Evolutionary conservation across 1,284 basidiomycete genomes (phyloP), one percentile per base, ranked within the genome.

Genomic region (Mixia osmundae): DNA sequence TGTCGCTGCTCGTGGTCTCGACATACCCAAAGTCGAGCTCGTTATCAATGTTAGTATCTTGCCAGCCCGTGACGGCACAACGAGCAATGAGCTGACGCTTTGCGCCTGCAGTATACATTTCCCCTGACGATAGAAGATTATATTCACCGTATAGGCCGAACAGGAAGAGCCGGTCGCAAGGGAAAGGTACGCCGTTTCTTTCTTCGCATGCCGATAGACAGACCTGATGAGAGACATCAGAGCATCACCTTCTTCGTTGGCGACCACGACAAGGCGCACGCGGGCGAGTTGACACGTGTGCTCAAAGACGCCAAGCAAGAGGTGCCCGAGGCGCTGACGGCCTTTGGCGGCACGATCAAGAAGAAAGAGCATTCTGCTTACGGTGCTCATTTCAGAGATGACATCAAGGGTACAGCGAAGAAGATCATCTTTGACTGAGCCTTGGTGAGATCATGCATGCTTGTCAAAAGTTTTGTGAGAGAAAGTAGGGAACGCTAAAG

Each of bases 301-400:
- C 64, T 97, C 37, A 65, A 76, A 40, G 91, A 97, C 53, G 76
- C 77, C 21, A 79, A 77, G 16, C 83, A 62, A 30, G 57, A 59
- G 20, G 57, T 61, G n/a, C 71, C 73, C 33, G 71, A 77, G 50
- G 72, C 62, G 18, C 63, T 94, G 59, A 69, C 73, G 50, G 75
- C 75, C 53, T 95, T 95, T 66, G 83, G 87, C 24, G 80, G 83
- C 65, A 78, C 83, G 34, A 87, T 95, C 61, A 91, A 91, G 65
- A 94, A 94, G 65, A 87, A 77, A 65, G 71, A 74, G 41, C 80
- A 85, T 47, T 61, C 73, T 33, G 73, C 67, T 34, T 80, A 61
- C 43, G 60, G 60, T 8, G 78, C 77, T 4, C 83, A 82, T 59
- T 89, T 69, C 61, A 63, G 72, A 46, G 76, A 85, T 47, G 74